A percentile compares a stretch with the other conserved stretches of the same genome.
Conservation (phyloP, 1,284 basidiomycete species). For the Apiotrichum siamense region DNA sequence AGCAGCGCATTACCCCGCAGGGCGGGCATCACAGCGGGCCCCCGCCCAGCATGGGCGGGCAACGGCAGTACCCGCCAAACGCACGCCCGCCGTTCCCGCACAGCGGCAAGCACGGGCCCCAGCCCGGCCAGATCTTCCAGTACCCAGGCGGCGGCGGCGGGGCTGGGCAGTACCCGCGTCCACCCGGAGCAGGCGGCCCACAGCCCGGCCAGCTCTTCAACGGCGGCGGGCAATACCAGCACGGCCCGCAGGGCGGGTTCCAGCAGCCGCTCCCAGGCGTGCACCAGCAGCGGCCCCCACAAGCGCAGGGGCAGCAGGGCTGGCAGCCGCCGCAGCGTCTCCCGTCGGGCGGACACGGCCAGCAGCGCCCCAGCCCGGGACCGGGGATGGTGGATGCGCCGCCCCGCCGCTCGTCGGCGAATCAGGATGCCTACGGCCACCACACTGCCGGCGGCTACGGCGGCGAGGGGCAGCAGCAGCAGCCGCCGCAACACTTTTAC, state of each 20-base stretch:
- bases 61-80: constrained; percentile 1
- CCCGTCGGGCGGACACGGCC: constrained; percentile 14
- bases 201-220: constrained; percentile 34
- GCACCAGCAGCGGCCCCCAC: constrained; percentile 12
- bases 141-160: constrained; percentile 25
- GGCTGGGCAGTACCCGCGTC: background rate
- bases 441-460: background rate
- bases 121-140: constrained; percentile 46
- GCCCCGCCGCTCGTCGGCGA: constrained; percentile 10
- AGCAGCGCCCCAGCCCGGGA: constrained; percentile 2
- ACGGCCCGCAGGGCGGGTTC: constrained; percentile 31
- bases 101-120: constrained; percentile 24
- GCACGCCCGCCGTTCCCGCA: constrained; percentile 12
- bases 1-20: constrained; percentile 4
- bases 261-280: constrained; percentile 7
- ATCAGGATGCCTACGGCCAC: constrained; percentile 9
- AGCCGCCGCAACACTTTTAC: constrained; percentile 15
- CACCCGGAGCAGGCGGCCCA: constrained; percentile 7
- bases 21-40: background rate
- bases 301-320: background rate
- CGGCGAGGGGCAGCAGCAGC: constrained; percentile 8
- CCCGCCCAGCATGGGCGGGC: constrained; percentile 2
- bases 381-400: constrained; percentile 7
- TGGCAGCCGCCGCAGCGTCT: constrained; percentile 24
- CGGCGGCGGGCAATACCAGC: constrained; percentile 35